phyloP scores from a whole-genome alignment of 257 asterid genomes.

The Penstemon barbatus region DNA sequence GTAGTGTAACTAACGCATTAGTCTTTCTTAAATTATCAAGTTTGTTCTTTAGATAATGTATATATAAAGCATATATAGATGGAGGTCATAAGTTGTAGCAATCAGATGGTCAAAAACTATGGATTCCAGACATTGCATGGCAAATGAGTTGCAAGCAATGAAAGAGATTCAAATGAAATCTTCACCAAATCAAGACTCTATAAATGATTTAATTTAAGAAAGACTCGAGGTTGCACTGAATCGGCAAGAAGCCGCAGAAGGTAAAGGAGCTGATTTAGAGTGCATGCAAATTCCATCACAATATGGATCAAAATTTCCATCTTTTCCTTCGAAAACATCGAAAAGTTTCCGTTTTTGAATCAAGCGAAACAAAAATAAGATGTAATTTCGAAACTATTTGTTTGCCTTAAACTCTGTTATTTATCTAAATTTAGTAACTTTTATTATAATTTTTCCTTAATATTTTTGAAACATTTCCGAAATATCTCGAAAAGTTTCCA shows the following conservation, averaged over 20 bases:
- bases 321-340: too few relatives aligned
- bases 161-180: slow-evolving; percentile 38
- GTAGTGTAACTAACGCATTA: too few relatives aligned
- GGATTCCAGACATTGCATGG: slow-evolving; percentile 48
- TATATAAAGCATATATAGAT: slow-evolving; percentile 43
- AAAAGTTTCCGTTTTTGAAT: too few relatives aligned
- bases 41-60: slow-evolving; percentile 30
- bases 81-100: slow-evolving; percentile 43
- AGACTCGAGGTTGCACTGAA: slow-evolving; percentile 56
- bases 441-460: too few relatives aligned
- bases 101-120: slow-evolving; percentile 49
- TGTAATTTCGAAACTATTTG: too few relatives aligned
- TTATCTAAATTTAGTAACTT: too few relatives aligned
- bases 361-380: too few relatives aligned
- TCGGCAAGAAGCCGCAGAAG: slow-evolving; percentile 59
- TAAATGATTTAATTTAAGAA: neutral
- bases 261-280: slow-evolving; percentile 29
- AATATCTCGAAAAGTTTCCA: too few relatives aligned
- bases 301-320: too few relatives aligned
- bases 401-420: too few relatives aligned
- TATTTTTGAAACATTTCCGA: too few relatives aligned
- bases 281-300: neutral
- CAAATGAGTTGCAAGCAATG: slow-evolving; percentile 48
- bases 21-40: too few relatives aligned
- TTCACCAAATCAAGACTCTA: slow-evolving; percentile 28